phyloP scores from a whole-genome alignment of 2,329 filamentous ascomycete genomes.

The Chrysoporthe austroafricana region DNA sequence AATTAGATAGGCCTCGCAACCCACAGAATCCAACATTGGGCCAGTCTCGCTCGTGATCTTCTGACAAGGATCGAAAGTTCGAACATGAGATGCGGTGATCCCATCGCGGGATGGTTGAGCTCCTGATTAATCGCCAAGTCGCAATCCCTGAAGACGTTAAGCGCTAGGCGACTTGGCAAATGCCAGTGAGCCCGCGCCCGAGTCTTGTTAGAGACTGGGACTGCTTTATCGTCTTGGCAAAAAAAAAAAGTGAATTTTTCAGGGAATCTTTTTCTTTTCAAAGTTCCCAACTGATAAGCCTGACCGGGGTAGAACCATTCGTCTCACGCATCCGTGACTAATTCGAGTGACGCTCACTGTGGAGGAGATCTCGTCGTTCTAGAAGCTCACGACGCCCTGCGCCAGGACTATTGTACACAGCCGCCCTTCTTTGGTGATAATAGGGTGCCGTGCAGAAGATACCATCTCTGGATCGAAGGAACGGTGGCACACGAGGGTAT shows the following conservation, averaged over 20 bases:
- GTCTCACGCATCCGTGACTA: background rate
- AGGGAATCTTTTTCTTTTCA: background rate
- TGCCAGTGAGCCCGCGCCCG: background rate
- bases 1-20: background rate
- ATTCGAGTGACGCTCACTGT: background rate
- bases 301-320: background rate
- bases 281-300: background rate
- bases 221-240: constrained; percentile 2
- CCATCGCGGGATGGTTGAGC: background rate
- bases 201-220: background rate
- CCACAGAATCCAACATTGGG: background rate
- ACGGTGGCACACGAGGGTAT: too few species aligned
- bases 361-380: background rate
- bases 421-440: background rate
- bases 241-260: background rate
- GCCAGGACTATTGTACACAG: background rate
- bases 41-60: background rate
- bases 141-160: background rate
- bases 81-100: background rate
- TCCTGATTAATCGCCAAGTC: background rate
- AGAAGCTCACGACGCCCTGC: background rate
- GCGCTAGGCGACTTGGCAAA: constrained; percentile 6
- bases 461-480: too few species aligned
- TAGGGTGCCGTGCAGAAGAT: background rate
- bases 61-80: background rate